phyloP scores from a whole-genome alignment of 2,329 filamentous ascomycete genomes.

The Apiospora kogelbergensis region DNA sequence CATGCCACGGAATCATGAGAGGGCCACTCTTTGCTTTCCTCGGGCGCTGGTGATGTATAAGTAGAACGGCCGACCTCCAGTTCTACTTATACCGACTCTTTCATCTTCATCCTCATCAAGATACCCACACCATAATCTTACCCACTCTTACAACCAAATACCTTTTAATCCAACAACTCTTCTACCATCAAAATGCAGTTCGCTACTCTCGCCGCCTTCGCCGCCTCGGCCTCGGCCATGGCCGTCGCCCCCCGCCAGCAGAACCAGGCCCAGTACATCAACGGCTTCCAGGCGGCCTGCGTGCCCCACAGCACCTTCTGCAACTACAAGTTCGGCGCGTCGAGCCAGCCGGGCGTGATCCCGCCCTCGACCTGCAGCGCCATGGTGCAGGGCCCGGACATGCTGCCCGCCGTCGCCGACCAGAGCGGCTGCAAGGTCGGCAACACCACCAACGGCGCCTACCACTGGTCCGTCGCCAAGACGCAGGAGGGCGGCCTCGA shows the following conservation, averaged over 20 bases:
- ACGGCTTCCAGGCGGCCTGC: conserved; percentile 8
- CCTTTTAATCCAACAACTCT: not conserved
- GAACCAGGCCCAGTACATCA: conserved; percentile 13
- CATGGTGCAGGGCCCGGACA: conserved; percentile 2
- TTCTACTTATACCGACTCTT: not conserved
- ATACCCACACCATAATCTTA: not conserved
- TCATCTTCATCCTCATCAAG: not conserved
- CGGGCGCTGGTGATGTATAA: not conserved
- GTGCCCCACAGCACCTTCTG: conserved; percentile 10
- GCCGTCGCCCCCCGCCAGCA: conserved; percentile 12
- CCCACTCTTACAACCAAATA: not conserved
- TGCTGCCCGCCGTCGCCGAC: not conserved
- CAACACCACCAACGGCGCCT: not conserved
- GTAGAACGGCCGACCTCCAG: not conserved
- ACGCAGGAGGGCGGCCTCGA: not conserved
- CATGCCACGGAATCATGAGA: not conserved
- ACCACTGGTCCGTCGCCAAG: not conserved
- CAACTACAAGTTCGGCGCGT: conserved; percentile 7
- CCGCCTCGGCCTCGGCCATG: conserved; percentile 1
- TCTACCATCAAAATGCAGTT: not conserved
- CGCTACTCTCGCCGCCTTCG: not conserved
- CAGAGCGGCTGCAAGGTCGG: conserved; percentile 1
- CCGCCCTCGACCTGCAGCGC: not conserved
- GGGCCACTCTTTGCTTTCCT: not conserved
- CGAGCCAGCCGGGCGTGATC: not conserved